These are phyloP conservation scores for Globisporangium irregulare DNA, from an alignment of 352 stramenopile genomes.

Conservation along the genomic window DNA sequence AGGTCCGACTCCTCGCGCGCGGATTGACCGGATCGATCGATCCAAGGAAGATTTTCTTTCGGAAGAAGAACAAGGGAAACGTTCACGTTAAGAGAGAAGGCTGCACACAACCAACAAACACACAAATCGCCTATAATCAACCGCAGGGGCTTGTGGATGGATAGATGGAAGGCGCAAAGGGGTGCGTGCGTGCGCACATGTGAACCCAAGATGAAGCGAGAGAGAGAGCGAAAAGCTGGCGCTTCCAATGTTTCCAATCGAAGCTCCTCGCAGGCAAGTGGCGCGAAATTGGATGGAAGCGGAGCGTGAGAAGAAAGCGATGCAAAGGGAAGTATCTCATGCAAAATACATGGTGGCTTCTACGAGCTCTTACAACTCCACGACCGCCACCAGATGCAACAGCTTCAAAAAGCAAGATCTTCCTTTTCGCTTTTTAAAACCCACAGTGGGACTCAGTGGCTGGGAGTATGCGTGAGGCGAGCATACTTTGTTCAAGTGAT, in stretches of 20 bases:
- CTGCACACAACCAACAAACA: background rate
- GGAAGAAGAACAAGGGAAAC: background rate
- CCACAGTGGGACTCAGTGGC: background rate
- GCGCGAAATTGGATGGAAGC: background rate
- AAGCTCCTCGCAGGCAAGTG: background rate
- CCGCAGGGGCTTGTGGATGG: background rate
- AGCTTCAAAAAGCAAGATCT: background rate
- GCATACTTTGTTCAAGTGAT: constrained; percentile 6
- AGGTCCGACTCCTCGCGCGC: constrained; percentile 17
- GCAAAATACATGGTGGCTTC: background rate
- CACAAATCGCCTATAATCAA: no score
- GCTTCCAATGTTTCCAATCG: constrained; percentile 1
- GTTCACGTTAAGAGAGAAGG: background rate
- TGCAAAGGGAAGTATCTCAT: background rate
- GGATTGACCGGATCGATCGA: constrained; percentile 1
- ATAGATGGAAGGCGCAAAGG: background rate
- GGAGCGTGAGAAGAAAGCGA: background rate
- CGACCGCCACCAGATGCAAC: background rate
- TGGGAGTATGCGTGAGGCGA: background rate
- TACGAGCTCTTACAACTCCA: background rate
- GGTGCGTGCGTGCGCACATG: background rate
- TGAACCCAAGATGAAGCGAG: background rate
- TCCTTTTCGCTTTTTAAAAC: constrained; percentile 2
- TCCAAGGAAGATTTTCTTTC: constrained; percentile 2
- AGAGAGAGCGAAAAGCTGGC: background rate